Conservation (phyloP, 306 rosid genomes). For the Psophocarpus tetragonolobus region DNA sequence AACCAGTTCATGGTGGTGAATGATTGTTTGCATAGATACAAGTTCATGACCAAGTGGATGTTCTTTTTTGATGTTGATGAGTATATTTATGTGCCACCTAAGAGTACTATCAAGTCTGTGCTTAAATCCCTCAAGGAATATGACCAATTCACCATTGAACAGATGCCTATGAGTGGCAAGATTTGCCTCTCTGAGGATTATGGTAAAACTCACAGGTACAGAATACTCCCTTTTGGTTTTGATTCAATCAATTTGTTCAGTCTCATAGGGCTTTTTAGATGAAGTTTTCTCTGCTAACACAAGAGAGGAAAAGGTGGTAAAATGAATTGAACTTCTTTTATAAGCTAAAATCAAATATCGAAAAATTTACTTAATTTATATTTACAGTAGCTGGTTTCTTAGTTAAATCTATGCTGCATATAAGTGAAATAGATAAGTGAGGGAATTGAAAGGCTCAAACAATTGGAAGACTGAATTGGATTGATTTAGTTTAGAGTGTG, state of each 20-base stretch:
- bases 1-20: constrained; percentile 94
- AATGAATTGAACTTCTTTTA: neutral
- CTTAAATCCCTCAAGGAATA: constrained; percentile 62
- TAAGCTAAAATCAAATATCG: neutral
- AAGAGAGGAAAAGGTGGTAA: neutral
- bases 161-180: constrained; percentile 77
- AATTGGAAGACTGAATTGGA: neutral
- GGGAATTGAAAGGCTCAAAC: neutral
- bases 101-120: constrained; percentile 64
- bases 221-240: neutral
- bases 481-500: neutral
- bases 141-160: constrained; percentile 79
- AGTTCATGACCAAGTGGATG: constrained; percentile 88
- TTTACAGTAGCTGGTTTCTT: neutral
- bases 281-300: neutral
- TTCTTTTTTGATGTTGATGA: constrained; percentile 95
- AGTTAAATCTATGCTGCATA: neutral
- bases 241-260: neutral
- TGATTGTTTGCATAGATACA: constrained; percentile 79
- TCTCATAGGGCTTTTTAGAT: too few species aligned
- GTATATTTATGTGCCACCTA: constrained; percentile 73
- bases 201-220: constrained; percentile 64
- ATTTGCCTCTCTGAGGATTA: constrained; percentile 55
- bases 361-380: neutral
- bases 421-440: neutral